Percentiles rank a stretch among this genome's conserved stretches.
Evolutionary conservation across 2,329 filamentous ascomycete genomes (phyloP).

Genomic region (Xenoacremonium recifei): DNA sequence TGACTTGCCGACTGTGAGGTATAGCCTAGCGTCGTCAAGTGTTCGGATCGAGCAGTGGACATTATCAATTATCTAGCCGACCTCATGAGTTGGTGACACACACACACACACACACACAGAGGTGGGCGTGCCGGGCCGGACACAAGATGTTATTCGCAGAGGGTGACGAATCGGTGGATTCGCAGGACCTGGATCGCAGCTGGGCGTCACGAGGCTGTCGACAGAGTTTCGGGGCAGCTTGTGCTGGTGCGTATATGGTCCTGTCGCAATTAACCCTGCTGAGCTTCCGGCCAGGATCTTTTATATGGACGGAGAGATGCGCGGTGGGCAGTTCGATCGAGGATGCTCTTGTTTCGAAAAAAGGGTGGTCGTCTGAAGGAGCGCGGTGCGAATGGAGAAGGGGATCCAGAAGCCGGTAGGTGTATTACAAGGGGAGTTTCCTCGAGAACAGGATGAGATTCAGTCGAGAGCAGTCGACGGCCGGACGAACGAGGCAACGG

Average conservation of each 20-base stretch:
- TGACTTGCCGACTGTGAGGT: slow-evolving; percentile 67
- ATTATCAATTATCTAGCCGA: slow-evolving; percentile 80
- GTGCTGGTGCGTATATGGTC: not conserved
- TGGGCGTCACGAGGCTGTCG: not conserved
- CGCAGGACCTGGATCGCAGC: not conserved
- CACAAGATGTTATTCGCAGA: slow-evolving; percentile 25
- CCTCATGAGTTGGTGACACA: slow-evolving; percentile 41
- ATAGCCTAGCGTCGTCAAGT: slow-evolving; percentile 83
- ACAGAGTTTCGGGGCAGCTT: no score
- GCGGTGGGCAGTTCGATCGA: slow-evolving; percentile 16
- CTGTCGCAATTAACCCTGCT: no score
- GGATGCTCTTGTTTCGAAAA: slow-evolving; percentile 19
- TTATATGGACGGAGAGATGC: no score
- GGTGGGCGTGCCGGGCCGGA: slow-evolving; percentile 27
- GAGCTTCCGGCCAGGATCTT: no score
- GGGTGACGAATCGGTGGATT: slow-evolving; percentile 1
- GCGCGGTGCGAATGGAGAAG: slow-evolving; percentile 25
- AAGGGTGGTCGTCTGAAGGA: slow-evolving; percentile 20
- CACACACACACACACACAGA: no score
- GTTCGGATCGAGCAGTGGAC: slow-evolving; percentile 83
- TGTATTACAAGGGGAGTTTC: slow-evolving; percentile 35
- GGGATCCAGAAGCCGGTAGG: slow-evolving; percentile 30
- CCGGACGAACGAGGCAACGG: slow-evolving; percentile 6
- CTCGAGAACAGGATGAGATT: slow-evolving; percentile 7
- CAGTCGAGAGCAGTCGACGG: slow-evolving; percentile 19